These are phyloP conservation scores for Corymbia citriodora DNA, from an alignment of 441 rosid species.

Conservation along the genomic window DNA sequence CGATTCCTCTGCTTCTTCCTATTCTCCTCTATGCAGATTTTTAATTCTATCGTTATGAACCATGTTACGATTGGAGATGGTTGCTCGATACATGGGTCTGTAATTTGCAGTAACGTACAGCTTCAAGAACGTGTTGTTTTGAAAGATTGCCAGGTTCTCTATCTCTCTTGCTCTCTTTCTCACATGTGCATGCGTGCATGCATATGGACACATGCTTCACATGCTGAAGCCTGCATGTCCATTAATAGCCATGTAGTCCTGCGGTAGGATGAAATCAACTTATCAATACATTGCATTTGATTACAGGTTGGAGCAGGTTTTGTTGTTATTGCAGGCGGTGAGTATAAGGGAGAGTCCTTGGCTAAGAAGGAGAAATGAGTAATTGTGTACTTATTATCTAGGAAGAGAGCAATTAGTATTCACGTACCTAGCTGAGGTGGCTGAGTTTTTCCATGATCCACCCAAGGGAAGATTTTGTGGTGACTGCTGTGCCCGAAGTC, in stretches of 20 bases:
- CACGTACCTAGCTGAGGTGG: background rate
- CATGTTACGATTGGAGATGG: slow-evolving; percentile 87
- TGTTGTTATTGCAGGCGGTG: slow-evolving; percentile 63
- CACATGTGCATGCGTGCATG: background rate
- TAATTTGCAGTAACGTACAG: slow-evolving; percentile 85
- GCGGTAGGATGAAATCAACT: background rate
- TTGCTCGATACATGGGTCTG: slow-evolving; percentile 87
- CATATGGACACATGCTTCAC: background rate
- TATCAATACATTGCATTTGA: background rate
- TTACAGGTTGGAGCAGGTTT: slow-evolving; percentile 82
- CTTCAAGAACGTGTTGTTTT: slow-evolving; percentile 78
- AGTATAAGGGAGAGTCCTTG: slow-evolving; percentile 79
- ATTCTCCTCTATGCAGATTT: slow-evolving; percentile 42
- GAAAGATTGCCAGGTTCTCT: slow-evolving; percentile 84
- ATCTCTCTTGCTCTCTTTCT: background rate
- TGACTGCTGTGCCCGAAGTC: background rate
- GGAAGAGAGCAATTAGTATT: background rate
- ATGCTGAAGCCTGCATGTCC: background rate
- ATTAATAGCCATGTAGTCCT: background rate
- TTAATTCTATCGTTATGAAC: slow-evolving; percentile 83
- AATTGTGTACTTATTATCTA: background rate
- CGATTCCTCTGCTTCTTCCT: background rate
- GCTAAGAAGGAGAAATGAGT: slow-evolving; percentile 59
- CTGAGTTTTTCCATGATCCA: background rate
- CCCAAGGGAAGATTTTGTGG: background rate